phyloP scores from a whole-genome alignment of 495 filamentous ascomycete species.

The Penicillium maclennaniae region DNA sequence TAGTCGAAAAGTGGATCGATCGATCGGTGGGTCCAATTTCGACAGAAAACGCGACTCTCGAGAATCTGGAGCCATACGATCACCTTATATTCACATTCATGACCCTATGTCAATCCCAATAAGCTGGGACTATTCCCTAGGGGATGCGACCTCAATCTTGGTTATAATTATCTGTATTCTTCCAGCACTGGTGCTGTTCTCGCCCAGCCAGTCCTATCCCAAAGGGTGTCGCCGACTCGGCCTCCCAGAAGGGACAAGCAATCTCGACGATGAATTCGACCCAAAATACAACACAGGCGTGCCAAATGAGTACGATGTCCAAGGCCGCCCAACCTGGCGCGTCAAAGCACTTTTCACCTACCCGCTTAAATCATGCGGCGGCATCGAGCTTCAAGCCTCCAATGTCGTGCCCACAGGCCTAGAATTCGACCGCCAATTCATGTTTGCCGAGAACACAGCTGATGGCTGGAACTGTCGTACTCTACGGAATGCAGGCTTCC shows the following conservation, averaged over 20 bases:
- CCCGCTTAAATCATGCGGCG: constrained; percentile 82
- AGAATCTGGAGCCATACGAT: background rate
- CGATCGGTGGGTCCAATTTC: background rate
- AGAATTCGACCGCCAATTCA: constrained; percentile 80
- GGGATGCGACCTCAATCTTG: background rate
- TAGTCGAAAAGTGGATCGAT: background rate
- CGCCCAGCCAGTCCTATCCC: constrained; percentile 1
- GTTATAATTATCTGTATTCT: constrained; percentile 1
- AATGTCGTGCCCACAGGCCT: constrained; percentile 70
- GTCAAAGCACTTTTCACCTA: constrained; percentile 84
- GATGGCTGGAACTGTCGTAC: constrained; percentile 73
- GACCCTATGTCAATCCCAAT: background rate
- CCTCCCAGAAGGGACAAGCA: constrained; percentile 25
- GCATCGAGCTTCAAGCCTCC: constrained; percentile 66
- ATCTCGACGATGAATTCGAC: constrained; percentile 39
- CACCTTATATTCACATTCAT: background rate
- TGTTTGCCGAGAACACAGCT: constrained; percentile 60
- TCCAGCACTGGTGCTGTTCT: background rate
- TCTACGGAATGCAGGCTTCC: constrained; percentile 61
- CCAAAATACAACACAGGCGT: constrained; percentile 28
- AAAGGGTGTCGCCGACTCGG: constrained; percentile 38
- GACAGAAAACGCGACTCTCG: background rate
- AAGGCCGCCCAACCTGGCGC: constrained; percentile 40
- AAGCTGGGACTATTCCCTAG: background rate
- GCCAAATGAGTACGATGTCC: constrained; percentile 10